A percentile compares a stretch with the other conserved stretches of the same genome.
phyloP scores from a whole-genome alignment of 768 basidiomycete genomes.

The Hericium alpestre region DNA sequence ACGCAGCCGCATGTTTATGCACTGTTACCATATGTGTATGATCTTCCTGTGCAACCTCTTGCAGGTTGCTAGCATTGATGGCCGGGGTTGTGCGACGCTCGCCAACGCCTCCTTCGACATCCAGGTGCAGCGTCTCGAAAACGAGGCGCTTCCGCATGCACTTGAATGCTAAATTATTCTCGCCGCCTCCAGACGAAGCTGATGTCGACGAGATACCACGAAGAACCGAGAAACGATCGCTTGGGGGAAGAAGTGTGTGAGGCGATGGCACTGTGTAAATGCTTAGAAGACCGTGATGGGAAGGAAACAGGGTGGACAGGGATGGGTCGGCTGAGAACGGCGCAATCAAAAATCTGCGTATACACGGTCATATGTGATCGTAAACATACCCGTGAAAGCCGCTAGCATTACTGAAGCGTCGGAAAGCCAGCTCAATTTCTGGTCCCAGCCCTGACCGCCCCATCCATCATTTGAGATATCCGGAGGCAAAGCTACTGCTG shows the following conservation, averaged over 20 bases:
- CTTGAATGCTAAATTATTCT: constrained; percentile 94
- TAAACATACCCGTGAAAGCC: constrained; percentile 62
- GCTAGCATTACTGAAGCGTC: constrained; percentile 67
- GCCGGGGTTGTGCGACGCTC: constrained; percentile 59
- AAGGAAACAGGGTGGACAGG: constrained; percentile 62
- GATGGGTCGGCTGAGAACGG: constrained; percentile 57
- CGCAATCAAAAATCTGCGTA: neutral
- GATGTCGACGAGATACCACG: constrained; percentile 63
- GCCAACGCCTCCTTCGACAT: constrained; percentile 74
- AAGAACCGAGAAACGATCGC: constrained; percentile 73
- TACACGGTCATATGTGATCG: neutral
- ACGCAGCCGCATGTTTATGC: constrained; percentile 4
- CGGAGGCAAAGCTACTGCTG: constrained; percentile 56
- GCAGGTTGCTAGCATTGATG: constrained; percentile 15
- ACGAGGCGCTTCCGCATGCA: constrained; percentile 80
- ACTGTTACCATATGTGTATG: constrained; percentile 7
- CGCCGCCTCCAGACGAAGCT: constrained; percentile 51
- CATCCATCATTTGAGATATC: constrained; percentile 47
- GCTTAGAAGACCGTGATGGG: constrained; percentile 77
- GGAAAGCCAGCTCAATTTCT: constrained; percentile 68
- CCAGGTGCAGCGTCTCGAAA: constrained; percentile 85
- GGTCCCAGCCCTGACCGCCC: constrained; percentile 61
- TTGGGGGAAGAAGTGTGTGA: constrained; percentile 63
- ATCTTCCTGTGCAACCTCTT: constrained; percentile 9
- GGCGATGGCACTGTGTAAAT: constrained; percentile 69